These are phyloP conservation scores for Eutrema salsugineum DNA, from an alignment of 441 rosid species.

Conservation along the genomic window DNA sequence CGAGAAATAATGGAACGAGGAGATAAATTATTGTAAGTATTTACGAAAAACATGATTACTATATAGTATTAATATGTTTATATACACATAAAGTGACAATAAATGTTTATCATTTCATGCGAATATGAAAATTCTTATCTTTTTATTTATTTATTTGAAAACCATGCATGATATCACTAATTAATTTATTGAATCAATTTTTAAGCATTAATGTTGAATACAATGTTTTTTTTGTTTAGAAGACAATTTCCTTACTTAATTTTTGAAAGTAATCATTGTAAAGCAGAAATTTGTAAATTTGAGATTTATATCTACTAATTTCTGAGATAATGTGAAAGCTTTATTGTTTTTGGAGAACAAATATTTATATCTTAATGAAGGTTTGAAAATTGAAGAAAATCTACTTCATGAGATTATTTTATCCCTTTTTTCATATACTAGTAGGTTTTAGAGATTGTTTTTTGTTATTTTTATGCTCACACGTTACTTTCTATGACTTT, in stretches of 20 bases:
- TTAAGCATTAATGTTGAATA: background rate
- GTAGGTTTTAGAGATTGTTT: background rate
- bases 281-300: background rate
- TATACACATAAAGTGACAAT: background rate
- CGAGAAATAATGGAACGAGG: constrained; percentile 13
- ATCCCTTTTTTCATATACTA: background rate
- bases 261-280: background rate
- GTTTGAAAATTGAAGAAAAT: constrained; percentile 20
- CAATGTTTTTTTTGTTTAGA: background rate
- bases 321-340: background rate
- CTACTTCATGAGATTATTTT: constrained; percentile 18
- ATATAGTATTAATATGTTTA: background rate
- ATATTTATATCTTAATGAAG: background rate
- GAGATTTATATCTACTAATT: background rate
- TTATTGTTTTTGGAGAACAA: background rate
- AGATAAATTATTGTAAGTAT: background rate
- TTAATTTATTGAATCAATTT: background rate
- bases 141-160: background rate
- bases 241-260: background rate
- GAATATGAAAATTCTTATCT: background rate
- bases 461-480: constrained; percentile 17
- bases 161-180: background rate
- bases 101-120: background rate
- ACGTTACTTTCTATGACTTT: constrained; percentile 25
- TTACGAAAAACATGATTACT: constrained; percentile 6